A percentile compares a stretch with the other conserved stretches of the same genome.
phyloP scores from a whole-genome alignment of 371 early-diverging fungal species.

The Mucor mucedo region DNA sequence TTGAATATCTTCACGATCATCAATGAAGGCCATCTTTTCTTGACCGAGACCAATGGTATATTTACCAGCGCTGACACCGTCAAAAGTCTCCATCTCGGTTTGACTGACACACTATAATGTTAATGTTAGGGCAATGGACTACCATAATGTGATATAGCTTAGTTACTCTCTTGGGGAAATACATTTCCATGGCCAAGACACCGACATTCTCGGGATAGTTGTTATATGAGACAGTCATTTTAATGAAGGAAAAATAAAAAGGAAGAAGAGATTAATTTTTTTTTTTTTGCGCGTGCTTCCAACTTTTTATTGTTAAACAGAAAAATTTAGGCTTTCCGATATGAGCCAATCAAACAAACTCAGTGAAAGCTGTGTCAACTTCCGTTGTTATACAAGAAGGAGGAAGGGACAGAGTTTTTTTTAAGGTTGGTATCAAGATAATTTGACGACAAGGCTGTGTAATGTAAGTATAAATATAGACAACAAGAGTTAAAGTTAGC shows the following conservation, averaged over 20 bases:
- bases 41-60: constrained; percentile 98
- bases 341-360: constrained; percentile 2
- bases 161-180: constrained; percentile 80
- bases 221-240: constrained; percentile 41
- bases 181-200: constrained; percentile 91
- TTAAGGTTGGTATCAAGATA: constrained; percentile 13
- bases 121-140: too few relatives aligned
- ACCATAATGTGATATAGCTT: too few relatives aligned
- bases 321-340: constrained; percentile 6
- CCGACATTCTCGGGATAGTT: constrained; percentile 86
- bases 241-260: constrained; percentile 15
- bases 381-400: constrained; percentile 11
- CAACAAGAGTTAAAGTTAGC: background rate
- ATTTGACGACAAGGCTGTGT: constrained; percentile 23
- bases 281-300: background rate
- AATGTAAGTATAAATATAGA: background rate
- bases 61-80: constrained; percentile 94
- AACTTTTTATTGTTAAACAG: constrained; percentile 9
- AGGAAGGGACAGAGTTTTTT: background rate
- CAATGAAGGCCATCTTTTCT: constrained; percentile 93
- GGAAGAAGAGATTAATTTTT: constrained; percentile 5
- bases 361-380: constrained; percentile 16
- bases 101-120: constrained; percentile 83
- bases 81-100: constrained; percentile 85
- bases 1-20: constrained; percentile 96